phyloP scores from a whole-genome alignment of 306 rosid species.

The Cucurbita moschata region DNA sequence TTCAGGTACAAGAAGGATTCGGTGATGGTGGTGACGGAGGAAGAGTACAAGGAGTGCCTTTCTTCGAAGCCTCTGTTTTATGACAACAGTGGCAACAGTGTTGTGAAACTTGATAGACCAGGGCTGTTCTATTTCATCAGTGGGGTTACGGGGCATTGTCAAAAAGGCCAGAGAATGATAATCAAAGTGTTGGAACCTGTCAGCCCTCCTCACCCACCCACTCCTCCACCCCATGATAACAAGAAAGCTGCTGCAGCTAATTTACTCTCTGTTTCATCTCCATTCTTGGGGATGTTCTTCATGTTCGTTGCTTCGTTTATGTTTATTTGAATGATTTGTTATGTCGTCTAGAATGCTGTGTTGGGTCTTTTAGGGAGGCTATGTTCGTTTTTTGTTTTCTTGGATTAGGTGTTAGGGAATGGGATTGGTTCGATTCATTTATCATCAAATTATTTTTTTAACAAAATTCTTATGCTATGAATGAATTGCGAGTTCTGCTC shows the following conservation, averaged over 20 bases:
- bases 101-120: slow-evolving; percentile 25
- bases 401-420: neutral
- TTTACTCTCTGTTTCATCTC: slow-evolving; percentile 1
- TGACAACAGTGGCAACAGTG: slow-evolving; percentile 43
- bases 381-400: neutral
- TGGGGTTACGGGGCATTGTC: slow-evolving; percentile 66
- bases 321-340: slow-evolving; percentile 8
- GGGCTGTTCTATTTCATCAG: slow-evolving; percentile 83
- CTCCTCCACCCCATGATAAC: neutral
- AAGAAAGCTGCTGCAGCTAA: slow-evolving; percentile 11
- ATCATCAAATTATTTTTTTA: neutral
- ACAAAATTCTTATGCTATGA: neutral
- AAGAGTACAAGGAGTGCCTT: slow-evolving; percentile 48
- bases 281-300: slow-evolving; percentile 8
- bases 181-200: slow-evolving; percentile 50
- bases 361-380: neutral
- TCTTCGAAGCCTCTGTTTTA: slow-evolving; percentile 45
- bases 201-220: slow-evolving; percentile 29
- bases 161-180: slow-evolving; percentile 54
- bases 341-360: no score
- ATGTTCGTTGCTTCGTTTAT: neutral
- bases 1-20: slow-evolving; percentile 64
- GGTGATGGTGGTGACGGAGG: slow-evolving; percentile 57
- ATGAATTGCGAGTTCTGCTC: neutral
- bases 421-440: neutral